Base-by-base conservation (phyloP, 306 rosid genomes). In the Malus sieversii region DNA sequence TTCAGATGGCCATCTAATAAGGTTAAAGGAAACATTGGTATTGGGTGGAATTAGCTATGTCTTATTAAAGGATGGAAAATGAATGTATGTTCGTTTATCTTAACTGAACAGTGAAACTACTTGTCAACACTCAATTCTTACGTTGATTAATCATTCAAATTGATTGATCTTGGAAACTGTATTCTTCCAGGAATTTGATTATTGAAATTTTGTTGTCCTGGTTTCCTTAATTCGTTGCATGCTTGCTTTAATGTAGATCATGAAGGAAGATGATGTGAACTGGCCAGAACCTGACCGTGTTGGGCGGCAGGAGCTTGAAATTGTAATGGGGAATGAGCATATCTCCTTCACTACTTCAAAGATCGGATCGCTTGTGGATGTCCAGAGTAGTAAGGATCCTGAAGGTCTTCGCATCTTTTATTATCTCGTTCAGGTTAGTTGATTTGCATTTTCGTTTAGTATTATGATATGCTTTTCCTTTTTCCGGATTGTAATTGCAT, bases 341-440 rank as follows among this genome's bases (percentile, higher is more conserved):
- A 95, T 95, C 66, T 95, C 99, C 35, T 95, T 95, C 79, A 95
- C 99, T 3, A 95, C 99, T 5, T 95, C 99, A 2, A 95, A 95
- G 86, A 95, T 95, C 66, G 99, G 99, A 5, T 95, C 99, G 10
- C 97, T 95, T 6, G 97, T 95, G 5, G 99, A 92, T 80, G 99
- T 95, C 84, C 97, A 95, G 85, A 88, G 93, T 66, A 95, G 99
- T 79, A 92, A 91, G n/a, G 99, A 95, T 80, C 97, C 97, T 4
- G 97, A 95, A 84, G 99, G 99, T n/a, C 97, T 95, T 76, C 99
- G 99, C 38, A 92, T 95, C 82, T 95, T 95, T 82, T 92, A 95
- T 85, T 95, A 95, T 74, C 96, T 95, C 67, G 98, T 95, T 84
- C 97, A 95, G 98, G 98, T 94, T 5, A 77, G 82, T 67, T 25